phyloP scores from a whole-genome alignment of 805 yeast genomes.

The Cyberlindnera xylosilytica region DNA sequence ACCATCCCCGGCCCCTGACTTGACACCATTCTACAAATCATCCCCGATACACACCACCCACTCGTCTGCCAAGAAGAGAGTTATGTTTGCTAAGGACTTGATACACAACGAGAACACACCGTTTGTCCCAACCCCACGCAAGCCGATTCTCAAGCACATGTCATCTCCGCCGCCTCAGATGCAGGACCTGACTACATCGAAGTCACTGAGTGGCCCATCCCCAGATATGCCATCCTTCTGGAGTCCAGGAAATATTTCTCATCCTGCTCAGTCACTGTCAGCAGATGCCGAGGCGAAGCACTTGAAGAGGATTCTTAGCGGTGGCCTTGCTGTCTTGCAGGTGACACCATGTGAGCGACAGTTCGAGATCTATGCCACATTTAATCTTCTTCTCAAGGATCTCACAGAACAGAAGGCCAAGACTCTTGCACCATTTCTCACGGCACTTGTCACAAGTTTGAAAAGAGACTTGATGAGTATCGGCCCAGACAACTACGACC shows the following conservation, averaged over 20 bases:
- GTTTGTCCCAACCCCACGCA: slow-evolving; percentile 19
- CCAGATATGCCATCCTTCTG: slow-evolving; percentile 17
- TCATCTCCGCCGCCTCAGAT: slow-evolving; percentile 13
- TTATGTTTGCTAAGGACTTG: slow-evolving; percentile 18
- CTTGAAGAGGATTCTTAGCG: slow-evolving; percentile 20
- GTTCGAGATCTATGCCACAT: slow-evolving; percentile 28
- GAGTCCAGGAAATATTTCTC: slow-evolving; percentile 27
- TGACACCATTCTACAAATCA: slow-evolving; percentile 14
- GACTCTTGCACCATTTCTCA: slow-evolving; percentile 4
- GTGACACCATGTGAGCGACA: slow-evolving; percentile 13
- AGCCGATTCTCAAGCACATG: slow-evolving; percentile 21
- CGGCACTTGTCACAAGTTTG: slow-evolving; percentile 9
- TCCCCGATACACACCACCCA: slow-evolving; percentile 19
- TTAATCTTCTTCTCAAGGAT: slow-evolving; percentile 22
- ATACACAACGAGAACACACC: slow-evolving; percentile 5
- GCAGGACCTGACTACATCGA: slow-evolving; percentile 4
- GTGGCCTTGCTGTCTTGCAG: slow-evolving; percentile 22
- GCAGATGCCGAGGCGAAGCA: slow-evolving; percentile 9
- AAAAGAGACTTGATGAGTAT: slow-evolving; percentile 13
- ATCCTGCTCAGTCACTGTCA: slow-evolving; percentile 2
- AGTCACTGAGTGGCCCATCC: not conserved
- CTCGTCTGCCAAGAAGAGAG: slow-evolving; percentile 12
- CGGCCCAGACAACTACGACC: slow-evolving; percentile 7
- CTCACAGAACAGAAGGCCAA: slow-evolving; percentile 15
- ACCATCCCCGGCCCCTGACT: slow-evolving; percentile 27